These are phyloP conservation scores for Combretum micranthum DNA, from an alignment of 345 rosid species.

Conservation along the genomic window DNA sequence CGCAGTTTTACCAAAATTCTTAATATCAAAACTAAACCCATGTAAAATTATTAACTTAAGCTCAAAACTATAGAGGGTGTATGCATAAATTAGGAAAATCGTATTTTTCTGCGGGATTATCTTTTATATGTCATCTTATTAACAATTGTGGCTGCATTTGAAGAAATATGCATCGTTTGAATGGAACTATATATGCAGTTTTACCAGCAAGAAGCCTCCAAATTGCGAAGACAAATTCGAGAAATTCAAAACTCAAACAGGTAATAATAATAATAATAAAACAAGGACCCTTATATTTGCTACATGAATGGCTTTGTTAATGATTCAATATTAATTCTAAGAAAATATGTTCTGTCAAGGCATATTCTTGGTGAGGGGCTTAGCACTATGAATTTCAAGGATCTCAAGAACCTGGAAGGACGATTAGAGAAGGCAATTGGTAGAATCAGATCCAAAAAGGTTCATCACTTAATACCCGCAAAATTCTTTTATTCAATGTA, in stretches of 20 bases:
- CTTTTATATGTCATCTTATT: too few species aligned
- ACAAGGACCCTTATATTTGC: too few species aligned
- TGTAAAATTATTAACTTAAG: too few species aligned
- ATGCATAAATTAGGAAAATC: too few species aligned
- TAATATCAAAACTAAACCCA: too few species aligned
- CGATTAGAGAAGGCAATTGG: slow-evolving; percentile 77
- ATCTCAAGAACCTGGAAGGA: slow-evolving; percentile 70
- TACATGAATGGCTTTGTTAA: too few species aligned
- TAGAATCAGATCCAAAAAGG: slow-evolving; percentile 88
- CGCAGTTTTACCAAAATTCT: too few species aligned
- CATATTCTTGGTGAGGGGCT: slow-evolving; percentile 81
- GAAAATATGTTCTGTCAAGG: slow-evolving; percentile 23
- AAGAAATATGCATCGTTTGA: not conserved
- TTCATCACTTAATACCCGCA: not conserved
- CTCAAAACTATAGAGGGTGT: too few species aligned
- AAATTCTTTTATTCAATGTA: too few species aligned
- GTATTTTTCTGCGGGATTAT: too few species aligned
- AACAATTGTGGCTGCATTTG: not conserved
- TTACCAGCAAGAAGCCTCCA: slow-evolving; percentile 88
- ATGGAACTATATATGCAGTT: slow-evolving; percentile 32
- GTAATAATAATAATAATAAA: too few species aligned
- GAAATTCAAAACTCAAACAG: slow-evolving; percentile 71
- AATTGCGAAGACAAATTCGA: slow-evolving; percentile 65
- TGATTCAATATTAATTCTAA: too few species aligned
- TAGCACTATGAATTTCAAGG: slow-evolving; percentile 49